Percentiles rank a stretch among this genome's conserved stretches.
Evolutionary conservation across 257 asterid species (phyloP).

Genomic region (Solanum okadae): DNA sequence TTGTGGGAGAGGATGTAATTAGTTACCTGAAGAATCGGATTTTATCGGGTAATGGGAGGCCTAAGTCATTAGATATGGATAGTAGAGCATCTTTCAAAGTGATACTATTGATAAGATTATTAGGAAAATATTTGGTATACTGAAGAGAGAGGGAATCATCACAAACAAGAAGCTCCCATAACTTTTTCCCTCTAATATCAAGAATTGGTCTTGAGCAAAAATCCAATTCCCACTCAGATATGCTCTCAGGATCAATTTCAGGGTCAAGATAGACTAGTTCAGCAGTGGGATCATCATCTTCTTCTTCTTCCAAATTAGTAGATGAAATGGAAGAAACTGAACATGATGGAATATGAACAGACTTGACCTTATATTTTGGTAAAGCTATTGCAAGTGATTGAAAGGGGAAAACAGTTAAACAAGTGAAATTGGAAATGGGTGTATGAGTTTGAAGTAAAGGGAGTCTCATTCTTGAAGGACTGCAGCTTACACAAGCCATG

Average conservation of each 20-base stretch:
- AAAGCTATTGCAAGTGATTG: constrained; percentile 2
- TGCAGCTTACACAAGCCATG: constrained; percentile 67
- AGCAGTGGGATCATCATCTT: constrained; percentile 58
- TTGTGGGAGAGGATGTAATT: neutral
- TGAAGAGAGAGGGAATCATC: constrained; percentile 81
- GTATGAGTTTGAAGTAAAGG: constrained; percentile 11
- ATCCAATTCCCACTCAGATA: constrained; percentile 93
- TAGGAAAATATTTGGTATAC: constrained; percentile 86
- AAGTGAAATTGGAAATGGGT: constrained; percentile 28
- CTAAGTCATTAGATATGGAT: constrained; percentile 67
- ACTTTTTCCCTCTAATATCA: constrained; percentile 88
- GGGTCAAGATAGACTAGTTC: constrained; percentile 83
- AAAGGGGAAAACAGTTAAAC: constrained; percentile 21
- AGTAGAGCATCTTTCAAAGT: constrained; percentile 78
- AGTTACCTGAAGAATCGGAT: constrained; percentile 76
- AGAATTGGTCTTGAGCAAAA: constrained; percentile 95
- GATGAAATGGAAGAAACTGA: constrained; percentile 59
- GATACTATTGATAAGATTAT: constrained; percentile 80
- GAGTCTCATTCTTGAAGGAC: constrained; percentile 17
- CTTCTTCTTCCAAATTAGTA: constrained; percentile 29
- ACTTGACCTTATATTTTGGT: constrained; percentile 9
- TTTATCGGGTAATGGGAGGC: constrained; percentile 75
- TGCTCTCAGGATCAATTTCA: constrained; percentile 57
- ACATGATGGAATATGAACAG: constrained; percentile 22
- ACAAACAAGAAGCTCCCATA: constrained; percentile 95